Evolutionary conservation across 2,329 filamentous ascomycete species (phyloP).

Genomic region (Didymella exigua): DNA sequence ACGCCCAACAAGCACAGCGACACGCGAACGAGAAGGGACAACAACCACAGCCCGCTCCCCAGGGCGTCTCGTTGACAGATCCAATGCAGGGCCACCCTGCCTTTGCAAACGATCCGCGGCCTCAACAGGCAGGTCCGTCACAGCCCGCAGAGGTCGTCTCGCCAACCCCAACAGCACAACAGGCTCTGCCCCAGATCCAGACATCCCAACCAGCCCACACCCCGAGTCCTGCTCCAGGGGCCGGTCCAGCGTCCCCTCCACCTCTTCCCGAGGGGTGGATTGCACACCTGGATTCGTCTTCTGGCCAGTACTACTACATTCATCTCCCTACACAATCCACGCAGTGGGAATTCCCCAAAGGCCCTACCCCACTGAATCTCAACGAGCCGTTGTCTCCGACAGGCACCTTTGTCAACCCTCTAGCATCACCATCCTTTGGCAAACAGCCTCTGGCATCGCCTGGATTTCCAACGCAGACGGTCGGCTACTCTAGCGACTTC

Average conservation of each 20-base stretch:
- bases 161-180: conserved; percentile 39
- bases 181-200: conserved; percentile 33
- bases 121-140: conserved; percentile 54
- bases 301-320: conserved; percentile 98
- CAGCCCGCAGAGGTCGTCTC: conserved; percentile 38
- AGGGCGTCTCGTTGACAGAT: conserved; percentile 42
- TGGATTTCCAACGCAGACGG: conserved; percentile 80
- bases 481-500: conserved; percentile 85
- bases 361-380: conserved; percentile 84
- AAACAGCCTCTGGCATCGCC: conserved; percentile 74
- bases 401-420: conserved; percentile 56
- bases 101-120: conserved; percentile 81
- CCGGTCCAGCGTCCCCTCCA: conserved; percentile 81
- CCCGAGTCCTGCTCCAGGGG: conserved; percentile 61
- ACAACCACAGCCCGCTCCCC: conserved; percentile 33
- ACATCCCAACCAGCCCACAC: conserved; percentile 36
- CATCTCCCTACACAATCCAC: conserved; percentile 93
- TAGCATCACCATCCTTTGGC: conserved; percentile 57
- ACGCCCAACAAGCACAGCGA: conserved; percentile 54
- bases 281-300: conserved; percentile 91
- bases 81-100: conserved; percentile 74
- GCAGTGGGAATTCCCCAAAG: conserved; percentile 98
- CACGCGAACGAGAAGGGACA: conserved; percentile 82
- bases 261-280: conserved; percentile 98
- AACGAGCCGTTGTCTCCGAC: conserved; percentile 86